These are phyloP conservation scores for Magnolia sinica DNA, from an alignment of 164 flowering plant genomes.

Conservation along the genomic window DNA sequence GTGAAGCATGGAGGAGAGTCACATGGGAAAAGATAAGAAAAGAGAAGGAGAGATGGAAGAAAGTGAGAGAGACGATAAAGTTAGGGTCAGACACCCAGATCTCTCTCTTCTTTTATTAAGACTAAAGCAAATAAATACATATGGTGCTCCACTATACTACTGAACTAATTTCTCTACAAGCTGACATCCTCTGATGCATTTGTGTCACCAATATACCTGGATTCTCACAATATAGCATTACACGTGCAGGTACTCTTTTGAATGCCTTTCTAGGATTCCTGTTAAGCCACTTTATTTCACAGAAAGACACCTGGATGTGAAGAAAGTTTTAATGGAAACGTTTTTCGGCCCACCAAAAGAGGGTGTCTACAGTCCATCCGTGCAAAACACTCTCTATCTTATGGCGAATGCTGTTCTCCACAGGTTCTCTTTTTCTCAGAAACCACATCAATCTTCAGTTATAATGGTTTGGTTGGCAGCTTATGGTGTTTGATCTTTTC, in stretches of 20 bases:
- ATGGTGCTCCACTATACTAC: too few relatives aligned
- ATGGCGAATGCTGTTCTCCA: constrained; percentile 74
- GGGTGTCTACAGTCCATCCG: constrained; percentile 96
- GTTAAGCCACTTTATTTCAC: constrained; percentile 49
- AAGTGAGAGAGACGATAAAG: too few relatives aligned
- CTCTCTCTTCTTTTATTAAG: too few relatives aligned
- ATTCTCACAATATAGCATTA: too few relatives aligned
- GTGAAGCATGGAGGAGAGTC: too few relatives aligned
- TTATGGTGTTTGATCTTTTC: constrained; percentile 22
- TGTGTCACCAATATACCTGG: too few relatives aligned
- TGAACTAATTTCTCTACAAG: too few relatives aligned
- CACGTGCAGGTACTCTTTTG: constrained; percentile 55
- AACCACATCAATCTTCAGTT: background rate
- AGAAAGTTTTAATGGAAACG: constrained; percentile 55
- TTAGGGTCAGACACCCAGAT: too few relatives aligned
- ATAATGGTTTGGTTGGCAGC: background rate
- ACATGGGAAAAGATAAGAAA: too few relatives aligned
- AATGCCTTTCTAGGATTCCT: constrained; percentile 45
- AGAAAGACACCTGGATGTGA: constrained; percentile 60
- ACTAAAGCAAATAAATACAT: too few relatives aligned
- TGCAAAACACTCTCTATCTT: constrained; percentile 78
- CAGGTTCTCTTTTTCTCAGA: constrained; percentile 44
- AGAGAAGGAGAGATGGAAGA: too few relatives aligned
- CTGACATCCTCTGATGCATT: too few relatives aligned
- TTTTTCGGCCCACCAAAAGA: constrained; percentile 79